phyloP scores from a whole-genome alignment of 1,284 basidiomycete genomes.

The Rhodofomes roseus region DNA sequence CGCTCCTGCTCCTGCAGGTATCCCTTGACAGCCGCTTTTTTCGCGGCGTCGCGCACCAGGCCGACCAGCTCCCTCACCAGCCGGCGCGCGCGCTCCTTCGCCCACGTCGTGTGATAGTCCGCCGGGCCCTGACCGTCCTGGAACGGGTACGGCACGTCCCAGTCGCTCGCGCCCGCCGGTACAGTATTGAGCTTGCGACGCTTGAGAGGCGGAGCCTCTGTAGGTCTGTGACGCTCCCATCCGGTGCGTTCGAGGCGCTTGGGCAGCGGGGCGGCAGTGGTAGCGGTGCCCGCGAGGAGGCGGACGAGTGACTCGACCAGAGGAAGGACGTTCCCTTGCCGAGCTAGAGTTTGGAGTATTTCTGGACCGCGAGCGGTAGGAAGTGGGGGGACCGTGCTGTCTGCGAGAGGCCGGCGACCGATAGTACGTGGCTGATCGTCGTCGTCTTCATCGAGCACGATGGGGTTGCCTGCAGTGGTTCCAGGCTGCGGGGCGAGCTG shows the following conservation, averaged over 20 bases:
- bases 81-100: constrained; percentile 54
- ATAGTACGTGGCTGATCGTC: constrained; percentile 12
- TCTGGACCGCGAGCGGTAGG: constrained; percentile 51
- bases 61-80: constrained; percentile 57
- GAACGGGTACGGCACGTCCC: constrained; percentile 79
- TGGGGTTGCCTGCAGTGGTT: constrained; percentile 55
- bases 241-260: constrained; percentile 7
- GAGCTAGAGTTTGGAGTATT: constrained; percentile 53
- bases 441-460: constrained; percentile 57
- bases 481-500: constrained; percentile 46
- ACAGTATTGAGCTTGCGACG: constrained; percentile 60
- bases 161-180: constrained; percentile 72
- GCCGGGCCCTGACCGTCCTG: constrained; percentile 62
- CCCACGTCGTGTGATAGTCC: constrained; percentile 58
- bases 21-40: constrained; percentile 27
- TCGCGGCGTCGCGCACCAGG: constrained; percentile 52
- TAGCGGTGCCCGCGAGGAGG: constrained; percentile 29
- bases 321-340: constrained; percentile 64
- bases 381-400: constrained; percentile 32
- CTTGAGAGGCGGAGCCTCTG: constrained; percentile 38
- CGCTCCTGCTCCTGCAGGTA: constrained; percentile 17
- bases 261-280: constrained; percentile 11
- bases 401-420: constrained; percentile 15
- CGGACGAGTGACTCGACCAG: constrained; percentile 58
- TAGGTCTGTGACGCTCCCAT: constrained; percentile 4